Base-by-base conservation (phyloP, 1,284 basidiomycete genomes). In the Rhodotorula sp. region DNA sequence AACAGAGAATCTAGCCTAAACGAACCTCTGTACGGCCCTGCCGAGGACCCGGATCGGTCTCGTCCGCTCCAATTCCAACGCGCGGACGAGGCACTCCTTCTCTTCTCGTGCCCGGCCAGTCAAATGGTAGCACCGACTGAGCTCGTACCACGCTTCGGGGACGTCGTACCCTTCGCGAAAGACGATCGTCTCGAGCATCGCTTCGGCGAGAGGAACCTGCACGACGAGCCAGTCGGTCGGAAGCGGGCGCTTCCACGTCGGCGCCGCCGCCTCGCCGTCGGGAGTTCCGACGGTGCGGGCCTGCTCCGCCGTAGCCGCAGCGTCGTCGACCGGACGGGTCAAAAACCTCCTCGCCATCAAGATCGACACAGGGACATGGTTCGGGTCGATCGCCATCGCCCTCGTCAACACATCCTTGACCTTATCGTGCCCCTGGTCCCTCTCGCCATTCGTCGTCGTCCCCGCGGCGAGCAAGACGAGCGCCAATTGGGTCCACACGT, bases 71-170 rank as follows among this genome's bases (percentile, higher is more conserved):
- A 96, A 81, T 70, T 84, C 83, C 72, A 95, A 79, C 18, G 93
- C 92, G 76, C 84, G 87, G 58, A 83, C 83, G 70, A 94, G 81
- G 78, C 90, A 91, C 78, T 93, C 91, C 66, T 86, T 83, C 77
- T 91, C 89, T 61, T 87, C 83, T 62, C 87, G 87, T 61, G 26
- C 24, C 18, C 42, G 62, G 10, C 89, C 84, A 0, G 87, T 89
- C 0, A 87, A 78, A 51, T 88, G 87, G 77, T 89, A 90, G 26
- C 91, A 89, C 78, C 88, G 89, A 8, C 88, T 89, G 12, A 96
- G 84, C 79, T 88, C 89, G 80, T 89, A 95, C 94, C 94, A 97
- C 37, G 91, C 93, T 80, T 96, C 93, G 0, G 92, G 87, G 4
- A 90, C 85, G 79, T 95, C 89, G 92, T 93, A 96, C 7, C 89